phyloP scores from a whole-genome alignment of 345 rosid genomes.

The Laguncularia racemosa region DNA sequence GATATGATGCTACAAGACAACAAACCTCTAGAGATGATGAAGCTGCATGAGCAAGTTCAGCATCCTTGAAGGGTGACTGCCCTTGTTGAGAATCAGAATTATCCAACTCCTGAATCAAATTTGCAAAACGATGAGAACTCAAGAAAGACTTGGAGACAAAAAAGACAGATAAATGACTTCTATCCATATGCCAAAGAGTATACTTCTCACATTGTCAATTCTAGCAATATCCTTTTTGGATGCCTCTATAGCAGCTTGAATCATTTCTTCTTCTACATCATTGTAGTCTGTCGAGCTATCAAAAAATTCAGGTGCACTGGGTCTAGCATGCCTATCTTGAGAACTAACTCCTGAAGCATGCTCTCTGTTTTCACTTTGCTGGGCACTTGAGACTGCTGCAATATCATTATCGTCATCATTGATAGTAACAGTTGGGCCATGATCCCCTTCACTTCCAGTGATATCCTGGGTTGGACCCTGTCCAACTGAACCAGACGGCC shows the following conservation, averaged over 20 bases:
- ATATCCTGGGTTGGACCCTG: slow-evolving; percentile 71
- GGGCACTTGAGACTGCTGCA: slow-evolving; percentile 26
- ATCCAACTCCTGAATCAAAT: slow-evolving; percentile 31
- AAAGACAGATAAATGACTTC: neutral
- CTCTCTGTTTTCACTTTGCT: slow-evolving; percentile 14
- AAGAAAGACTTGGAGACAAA: neutral
- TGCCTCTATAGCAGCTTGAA: slow-evolving; percentile 98
- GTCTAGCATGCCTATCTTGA: slow-evolving; percentile 19
- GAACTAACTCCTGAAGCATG: slow-evolving; percentile 15
- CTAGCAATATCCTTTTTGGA: slow-evolving; percentile 72
- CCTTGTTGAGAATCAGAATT: slow-evolving; percentile 31
- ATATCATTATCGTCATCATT: slow-evolving; percentile 52
- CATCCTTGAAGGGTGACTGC: slow-evolving; percentile 38
- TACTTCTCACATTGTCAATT: slow-evolving; percentile 10
- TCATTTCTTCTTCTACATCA: slow-evolving; percentile 98
- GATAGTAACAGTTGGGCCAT: slow-evolving; percentile 44
- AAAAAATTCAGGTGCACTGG: slow-evolving; percentile 35
- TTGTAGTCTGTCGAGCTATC: slow-evolving; percentile 40
- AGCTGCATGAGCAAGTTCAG: slow-evolving; percentile 61
- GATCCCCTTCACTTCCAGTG: slow-evolving; percentile 45
- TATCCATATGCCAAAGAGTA: neutral
- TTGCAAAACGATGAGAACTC: neutral
- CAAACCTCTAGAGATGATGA: slow-evolving; percentile 65
- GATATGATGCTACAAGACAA: slow-evolving; percentile 8
- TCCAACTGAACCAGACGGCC: slow-evolving; percentile 38